phyloP scores from a whole-genome alignment of 495 filamentous ascomycete genomes.

The Usnea hakonensis region DNA sequence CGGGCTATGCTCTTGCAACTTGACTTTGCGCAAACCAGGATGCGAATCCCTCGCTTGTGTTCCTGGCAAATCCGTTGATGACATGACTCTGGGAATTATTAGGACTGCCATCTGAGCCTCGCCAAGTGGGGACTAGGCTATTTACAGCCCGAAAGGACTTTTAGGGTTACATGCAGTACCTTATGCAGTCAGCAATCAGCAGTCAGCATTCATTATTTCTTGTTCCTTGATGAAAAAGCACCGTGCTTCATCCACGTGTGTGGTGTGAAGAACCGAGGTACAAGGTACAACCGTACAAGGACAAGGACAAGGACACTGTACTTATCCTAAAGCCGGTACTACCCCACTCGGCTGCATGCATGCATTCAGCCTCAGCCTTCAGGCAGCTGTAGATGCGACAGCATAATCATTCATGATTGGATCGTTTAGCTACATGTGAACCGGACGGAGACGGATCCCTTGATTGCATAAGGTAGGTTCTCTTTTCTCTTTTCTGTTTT shows the following conservation, averaged over 20 bases:
- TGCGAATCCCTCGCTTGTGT: conserved; percentile 9
- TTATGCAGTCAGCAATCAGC: neutral
- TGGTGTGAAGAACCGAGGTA: neutral
- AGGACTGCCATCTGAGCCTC: too few species aligned
- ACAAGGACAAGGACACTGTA: too few species aligned
- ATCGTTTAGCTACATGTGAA: neutral
- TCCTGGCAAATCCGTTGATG: neutral
- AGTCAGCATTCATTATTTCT: too few species aligned
- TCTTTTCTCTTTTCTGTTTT: conserved; percentile 1
- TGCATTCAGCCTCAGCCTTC: conserved; percentile 3
- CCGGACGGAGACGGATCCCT: neutral
- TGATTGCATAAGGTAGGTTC: too few species aligned
- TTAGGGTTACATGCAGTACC: conserved; percentile 2
- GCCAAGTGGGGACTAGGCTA: neutral
- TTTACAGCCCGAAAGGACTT: neutral
- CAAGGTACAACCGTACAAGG: too few species aligned
- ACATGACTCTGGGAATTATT: neutral
- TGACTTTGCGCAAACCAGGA: conserved; percentile 1
- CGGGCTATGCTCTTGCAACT: neutral
- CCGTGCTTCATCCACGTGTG: neutral
- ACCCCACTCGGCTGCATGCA: neutral
- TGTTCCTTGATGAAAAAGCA: too few species aligned
- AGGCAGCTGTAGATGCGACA: neutral
- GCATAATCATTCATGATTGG: too few species aligned
- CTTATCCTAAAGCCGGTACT: neutral